Base-by-base conservation (phyloP, 768 basidiomycete genomes). In the Serendipita sp. region DNA sequence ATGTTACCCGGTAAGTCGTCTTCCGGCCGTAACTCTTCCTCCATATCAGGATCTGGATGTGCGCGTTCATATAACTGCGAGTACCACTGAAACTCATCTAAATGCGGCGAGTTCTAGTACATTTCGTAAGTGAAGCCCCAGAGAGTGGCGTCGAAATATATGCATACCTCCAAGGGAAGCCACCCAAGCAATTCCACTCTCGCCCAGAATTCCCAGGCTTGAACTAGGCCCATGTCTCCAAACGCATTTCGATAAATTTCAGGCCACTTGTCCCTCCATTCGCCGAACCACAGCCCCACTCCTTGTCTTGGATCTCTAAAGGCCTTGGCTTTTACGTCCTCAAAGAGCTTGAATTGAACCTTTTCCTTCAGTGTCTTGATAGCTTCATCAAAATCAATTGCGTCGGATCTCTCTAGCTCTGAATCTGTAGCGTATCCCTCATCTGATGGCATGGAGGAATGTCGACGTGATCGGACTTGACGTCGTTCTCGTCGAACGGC, bases 131-230 rank as follows among this genome's bases (percentile, higher is more conserved):
- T 16, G 32, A 63, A 35, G 38, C 37, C 28, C 37, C 41, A 37
- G 16, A 48, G 1, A 34, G 44, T 38, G 37, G 24, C 24, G 64
- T 44, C 32, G 16, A 48, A 34, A 75, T 79, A 67, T 70, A 5
- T 13, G 13, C 38, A 13, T 41, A 88, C 92, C 76, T 88, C 81
- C 28, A 94, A 78, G 53, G 88, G 90, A 72, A 92, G 83, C 94
- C 94, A 96, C 2, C 86, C 88, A 10, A 91, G 75, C 67, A 86
- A 79, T 75, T 97, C 93, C 65, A 92, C 76, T 64, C 92, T 78
- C n/a, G 83, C 83, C 90, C 91, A 94, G 72, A 93, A 95, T 73
- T 93, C 92, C 92, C 92, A 95, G 56, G 89, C 89, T 60, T 85
- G 85, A 1, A 94, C 84, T 47, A 92, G 79, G 0, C 86, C 91